phyloP scores from a whole-genome alignment of 805 yeast genomes.

The Diddensiella santjacobensis region DNA sequence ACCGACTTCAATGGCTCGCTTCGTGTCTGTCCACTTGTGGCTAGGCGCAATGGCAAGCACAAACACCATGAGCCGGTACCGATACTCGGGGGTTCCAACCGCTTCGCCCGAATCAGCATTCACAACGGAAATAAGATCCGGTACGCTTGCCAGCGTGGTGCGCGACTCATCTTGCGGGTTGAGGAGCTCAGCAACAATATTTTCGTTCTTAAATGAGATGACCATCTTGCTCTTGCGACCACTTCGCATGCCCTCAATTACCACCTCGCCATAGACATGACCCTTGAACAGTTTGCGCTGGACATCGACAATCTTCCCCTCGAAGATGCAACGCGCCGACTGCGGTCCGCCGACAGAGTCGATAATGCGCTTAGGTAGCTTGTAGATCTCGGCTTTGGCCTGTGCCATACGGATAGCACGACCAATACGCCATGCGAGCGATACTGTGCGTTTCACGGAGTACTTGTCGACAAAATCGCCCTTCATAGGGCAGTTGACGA shows the following conservation, averaged over 20 bases:
- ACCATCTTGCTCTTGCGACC: conserved; percentile 3
- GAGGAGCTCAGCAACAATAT: conserved; percentile 36
- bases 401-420: conserved; percentile 41
- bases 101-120: conserved; percentile 45
- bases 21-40: conserved; percentile 37
- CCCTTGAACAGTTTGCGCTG: conserved; percentile 42
- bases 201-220: conserved; percentile 49
- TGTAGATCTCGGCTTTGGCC: conserved; percentile 34
- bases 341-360: conserved; percentile 37
- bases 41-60: conserved; percentile 42
- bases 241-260: conserved; percentile 27
- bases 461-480: conserved; percentile 28
- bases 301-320: conserved; percentile 44
- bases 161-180: conserved; percentile 22
- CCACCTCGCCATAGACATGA: conserved; percentile 44
- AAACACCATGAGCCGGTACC: conserved; percentile 44
- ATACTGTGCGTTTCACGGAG: conserved; percentile 37
- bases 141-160: conserved; percentile 40
- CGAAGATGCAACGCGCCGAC: conserved; percentile 36
- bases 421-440: conserved; percentile 48
- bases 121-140: conserved; percentile 43
- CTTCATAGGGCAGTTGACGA: conserved; percentile 37
- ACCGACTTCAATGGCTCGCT: conserved; percentile 39
- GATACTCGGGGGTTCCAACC: conserved; percentile 46
- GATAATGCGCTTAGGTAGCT: conserved; percentile 36